These are phyloP conservation scores for Kwoniella europaea DNA, from an alignment of 768 basidiomycete species.

Conservation along the genomic window DNA sequence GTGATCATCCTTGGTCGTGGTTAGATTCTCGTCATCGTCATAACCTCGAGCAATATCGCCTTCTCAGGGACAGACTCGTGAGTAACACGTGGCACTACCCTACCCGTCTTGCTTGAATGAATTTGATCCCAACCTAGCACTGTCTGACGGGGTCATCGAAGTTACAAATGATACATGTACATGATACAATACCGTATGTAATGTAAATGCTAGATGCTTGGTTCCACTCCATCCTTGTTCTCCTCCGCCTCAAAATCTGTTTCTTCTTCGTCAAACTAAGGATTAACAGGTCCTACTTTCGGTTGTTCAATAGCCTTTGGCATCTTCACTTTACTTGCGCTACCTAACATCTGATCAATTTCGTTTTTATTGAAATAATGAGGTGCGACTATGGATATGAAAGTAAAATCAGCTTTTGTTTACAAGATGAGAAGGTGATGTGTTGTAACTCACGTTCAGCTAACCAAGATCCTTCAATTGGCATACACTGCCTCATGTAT, in stretches of 20 bases:
- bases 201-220: too few relatives aligned
- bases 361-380: slow-evolving; percentile 83
- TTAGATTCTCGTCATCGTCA: not conserved
- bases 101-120: too few relatives aligned
- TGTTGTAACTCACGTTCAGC: slow-evolving; percentile 71
- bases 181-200: too few relatives aligned
- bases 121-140: too few relatives aligned
- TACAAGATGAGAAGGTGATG: not conserved
- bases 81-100: not conserved
- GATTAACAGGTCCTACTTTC: slow-evolving; percentile 47
- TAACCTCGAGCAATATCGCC: not conserved
- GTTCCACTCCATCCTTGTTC: too few relatives aligned
- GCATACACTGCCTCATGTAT: slow-evolving; percentile 96
- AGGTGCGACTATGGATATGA: slow-evolving; percentile 93
- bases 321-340: slow-evolving; percentile 73
- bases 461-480: slow-evolving; percentile 94
- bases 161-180: too few relatives aligned
- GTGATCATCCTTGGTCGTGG: not conserved
- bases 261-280: not conserved
- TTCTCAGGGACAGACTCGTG: too few relatives aligned
- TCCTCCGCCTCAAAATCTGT: too few relatives aligned
- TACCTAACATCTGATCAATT: slow-evolving; percentile 52
- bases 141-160: too few relatives aligned
- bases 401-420: too few relatives aligned
- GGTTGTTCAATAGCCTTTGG: slow-evolving; percentile 69